Conservation (phyloP, 2,329 filamentous ascomycete genomes). For the Penicillium sp. region DNA sequence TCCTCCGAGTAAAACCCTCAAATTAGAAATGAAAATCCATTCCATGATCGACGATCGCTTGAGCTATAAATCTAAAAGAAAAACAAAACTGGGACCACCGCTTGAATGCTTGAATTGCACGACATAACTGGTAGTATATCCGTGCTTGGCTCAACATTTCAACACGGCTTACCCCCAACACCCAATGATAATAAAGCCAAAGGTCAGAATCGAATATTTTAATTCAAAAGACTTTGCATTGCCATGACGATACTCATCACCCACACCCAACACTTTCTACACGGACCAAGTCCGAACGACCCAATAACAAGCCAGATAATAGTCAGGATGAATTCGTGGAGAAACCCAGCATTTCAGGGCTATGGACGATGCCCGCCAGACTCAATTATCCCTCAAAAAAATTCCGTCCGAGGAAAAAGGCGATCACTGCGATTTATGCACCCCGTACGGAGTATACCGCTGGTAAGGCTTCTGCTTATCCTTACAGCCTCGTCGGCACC, state of each 20-base stretch:
- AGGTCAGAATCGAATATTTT: neutral
- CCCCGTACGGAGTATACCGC: neutral
- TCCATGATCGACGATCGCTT: neutral
- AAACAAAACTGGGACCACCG: neutral
- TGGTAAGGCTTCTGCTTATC: neutral
- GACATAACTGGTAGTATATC: neutral
- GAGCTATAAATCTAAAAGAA: neutral
- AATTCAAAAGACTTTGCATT: neutral
- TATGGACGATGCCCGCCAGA: neutral
- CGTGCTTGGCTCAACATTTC: neutral
- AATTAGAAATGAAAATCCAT: neutral
- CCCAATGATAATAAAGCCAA: neutral
- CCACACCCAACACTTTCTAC: neutral
- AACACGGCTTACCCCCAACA: neutral
- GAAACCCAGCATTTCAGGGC: neutral
- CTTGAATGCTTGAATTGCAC: neutral
- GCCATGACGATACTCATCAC: neutral
- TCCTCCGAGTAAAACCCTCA: neutral
- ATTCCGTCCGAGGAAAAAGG: neutral
- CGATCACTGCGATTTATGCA: neutral
- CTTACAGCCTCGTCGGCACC: neutral
- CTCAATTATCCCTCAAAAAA: neutral
- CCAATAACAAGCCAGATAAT: constrained; percentile 1
- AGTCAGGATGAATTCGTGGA: neutral
- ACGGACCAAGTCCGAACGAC: neutral